Base-by-base conservation (phyloP, 495 filamentous ascomycete genomes). In the Massariosphaeria phaeospora region DNA sequence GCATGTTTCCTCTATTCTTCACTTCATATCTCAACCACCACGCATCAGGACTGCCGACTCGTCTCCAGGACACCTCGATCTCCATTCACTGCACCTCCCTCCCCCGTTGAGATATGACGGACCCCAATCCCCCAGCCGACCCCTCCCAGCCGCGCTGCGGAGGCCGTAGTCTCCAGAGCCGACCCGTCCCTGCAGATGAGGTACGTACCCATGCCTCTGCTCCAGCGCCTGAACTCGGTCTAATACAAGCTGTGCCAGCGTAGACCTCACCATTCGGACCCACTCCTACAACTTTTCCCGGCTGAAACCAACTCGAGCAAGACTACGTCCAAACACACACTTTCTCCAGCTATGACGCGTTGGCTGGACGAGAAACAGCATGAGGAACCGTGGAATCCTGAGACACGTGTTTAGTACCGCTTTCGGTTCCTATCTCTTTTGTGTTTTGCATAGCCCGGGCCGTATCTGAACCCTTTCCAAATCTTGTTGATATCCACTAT, bases 91-190 rank as follows among this genome's bases (percentile, higher is more conserved):
- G n/a, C n/a, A n/a, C n/a, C n/a, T n/a, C n/a, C n/a, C n/a, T n/a
- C n/a, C n/a, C n/a, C n/a, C n/a, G n/a, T n/a, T n/a, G n/a, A n/a
- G n/a, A 20, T 11, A 48, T 47, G 52, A 29, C 51, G 3, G 30
- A 45, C 24, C 42, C 43, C 11, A 24, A 41, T 27, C 26, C 52
- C n/a, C 30, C 9, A 13, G 15, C 2, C 20, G 31, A 35, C 30
- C 9, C 17, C 2, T 35, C 52, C 11, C 52, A 55, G 20, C 52
- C 52, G 15, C 41, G 42, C 24, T 47, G 43, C 23, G 52, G 52
- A 36, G 42, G 52, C 12, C 31, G 30, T 6, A 55, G 30, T 3
- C 30, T 15, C n/a, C 41, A 39, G n/a, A 21, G 41, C 8, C 43
- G 42, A 10, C 15, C 21, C 21, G 40, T 13, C 24, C 13, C 39